A percentile compares a stretch with the other conserved stretches of the same genome.
Evolutionary conservation across 352 stramenopile species (phyloP).

Genomic region (Pythium guiyangense): DNA sequence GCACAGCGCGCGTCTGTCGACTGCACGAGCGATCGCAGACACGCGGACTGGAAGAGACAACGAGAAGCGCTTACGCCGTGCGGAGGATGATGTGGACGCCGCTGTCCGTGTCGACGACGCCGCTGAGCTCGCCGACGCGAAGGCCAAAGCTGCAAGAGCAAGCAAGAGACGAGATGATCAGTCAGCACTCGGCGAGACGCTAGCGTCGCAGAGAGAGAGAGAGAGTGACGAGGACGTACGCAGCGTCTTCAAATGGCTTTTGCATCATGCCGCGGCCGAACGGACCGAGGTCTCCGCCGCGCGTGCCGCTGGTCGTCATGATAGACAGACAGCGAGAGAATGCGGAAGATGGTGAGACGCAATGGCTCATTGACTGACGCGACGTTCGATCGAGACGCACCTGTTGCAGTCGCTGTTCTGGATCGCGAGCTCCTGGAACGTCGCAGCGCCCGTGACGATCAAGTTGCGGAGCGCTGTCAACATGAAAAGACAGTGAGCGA

Average conservation of each 20-base stretch:
- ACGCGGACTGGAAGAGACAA: too few relatives aligned
- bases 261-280: conserved; percentile 90
- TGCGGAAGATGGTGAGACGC: neutral
- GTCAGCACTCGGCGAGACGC: too few relatives aligned
- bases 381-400: conserved; percentile 9
- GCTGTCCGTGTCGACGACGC: conserved; percentile 94
- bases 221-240: conserved; percentile 24
- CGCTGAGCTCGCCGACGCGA: conserved; percentile 90
- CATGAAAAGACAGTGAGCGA: neutral
- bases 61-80: conserved; percentile 42
- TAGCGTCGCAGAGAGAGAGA: neutral
- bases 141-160: conserved; percentile 70
- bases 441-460: conserved; percentile 77
- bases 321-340: neutral
- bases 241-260: conserved; percentile 90
- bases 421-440: conserved; percentile 71
- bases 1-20: too few relatives aligned
- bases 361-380: too few relatives aligned
- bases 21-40: too few relatives aligned
- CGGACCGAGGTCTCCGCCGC: conserved; percentile 88
- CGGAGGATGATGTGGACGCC: conserved; percentile 97
- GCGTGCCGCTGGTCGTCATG: conserved; percentile 38
- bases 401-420: conserved; percentile 85
- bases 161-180: too few relatives aligned
- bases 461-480: conserved; percentile 57